phyloP scores from a whole-genome alignment of 2,329 filamentous ascomycete species.

The Penicillium italicum region DNA sequence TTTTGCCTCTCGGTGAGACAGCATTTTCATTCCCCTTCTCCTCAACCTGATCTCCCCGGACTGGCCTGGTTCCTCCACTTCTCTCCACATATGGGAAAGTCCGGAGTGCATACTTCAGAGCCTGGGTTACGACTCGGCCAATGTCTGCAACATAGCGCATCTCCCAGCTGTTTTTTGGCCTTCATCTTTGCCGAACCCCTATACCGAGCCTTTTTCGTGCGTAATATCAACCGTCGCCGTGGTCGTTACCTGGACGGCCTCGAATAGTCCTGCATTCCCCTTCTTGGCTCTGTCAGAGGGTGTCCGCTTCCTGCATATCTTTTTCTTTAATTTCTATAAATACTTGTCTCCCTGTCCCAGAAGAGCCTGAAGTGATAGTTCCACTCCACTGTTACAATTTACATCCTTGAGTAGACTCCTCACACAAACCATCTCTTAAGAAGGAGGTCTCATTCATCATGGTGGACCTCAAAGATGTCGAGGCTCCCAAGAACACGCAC shows the following conservation, averaged over 20 bases:
- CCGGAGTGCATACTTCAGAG: neutral
- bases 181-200: neutral
- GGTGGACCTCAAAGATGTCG: constrained; percentile 26
- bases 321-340: neutral
- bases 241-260: constrained; percentile 3
- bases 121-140: neutral
- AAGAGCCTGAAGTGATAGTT: neutral
- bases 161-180: neutral
- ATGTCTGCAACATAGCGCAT: neutral
- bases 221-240: neutral
- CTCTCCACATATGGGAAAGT: neutral
- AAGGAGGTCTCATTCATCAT: constrained; percentile 10
- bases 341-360: neutral
- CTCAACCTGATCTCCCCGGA: neutral
- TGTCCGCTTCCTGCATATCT: neutral
- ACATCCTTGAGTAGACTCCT: neutral
- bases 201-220: neutral
- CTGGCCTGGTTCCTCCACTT: neutral
- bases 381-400: neutral
- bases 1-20: constrained; percentile 14
- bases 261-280: constrained; percentile 18
- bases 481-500: constrained; percentile 23
- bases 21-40: neutral
- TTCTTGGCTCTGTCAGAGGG: neutral
- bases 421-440: neutral